Base-by-base conservation (phyloP, 768 basidiomycete genomes). In the Auricularia sp. region DNA sequence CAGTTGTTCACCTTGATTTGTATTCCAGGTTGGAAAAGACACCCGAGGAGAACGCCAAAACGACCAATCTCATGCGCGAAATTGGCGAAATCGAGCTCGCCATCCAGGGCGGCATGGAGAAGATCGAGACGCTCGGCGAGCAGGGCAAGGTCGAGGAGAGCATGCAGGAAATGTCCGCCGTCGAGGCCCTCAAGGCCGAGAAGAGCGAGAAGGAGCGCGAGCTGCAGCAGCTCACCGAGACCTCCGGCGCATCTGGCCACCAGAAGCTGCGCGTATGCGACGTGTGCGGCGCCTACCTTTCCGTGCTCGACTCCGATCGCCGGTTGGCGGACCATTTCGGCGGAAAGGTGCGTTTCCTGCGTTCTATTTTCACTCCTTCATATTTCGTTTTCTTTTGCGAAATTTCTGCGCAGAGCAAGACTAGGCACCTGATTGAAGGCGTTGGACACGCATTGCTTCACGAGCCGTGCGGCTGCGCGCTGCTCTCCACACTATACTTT, bases 251-350 rank as follows among this genome's bases (percentile, higher is more conserved):
- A 4, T 97, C 94, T 64, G 97, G 97, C n/a, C 97, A 99, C 80
- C 97, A 99, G 77, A 98, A 98, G 77, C 80, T 99, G 70, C 88
- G 97, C 67, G 97, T 99, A n/a, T 98, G 97, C 79, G 97, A 99
- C 79, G 95, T 98, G 35, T 99, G 97, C 74, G 97, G 97, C 71
- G 97, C 97, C n/a, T 98, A 98, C 80, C 83, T 99, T 56, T 96
- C 93, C 16, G 92, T 99, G 43, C 82, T 98, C 60, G 97, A 99
- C 77, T 98, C 96, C 65, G 97, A 99, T 80, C 87, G 96, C 74
- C 93, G 97, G 74, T 80, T 99, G 66, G 97, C 97, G 62, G 97
- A 99, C 80, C 97, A 99, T 76, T 99, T 99, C 80, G 97, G 97
- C 77, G 97, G 97, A 71, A 99, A 99, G 81, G 96, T 92, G 71